A percentile compares a stretch with the other conserved stretches of the same genome.
These are phyloP conservation scores for Starmera stellimalicola DNA, from an alignment of 1,139 yeast genomes.

Conservation along the genomic window DNA sequence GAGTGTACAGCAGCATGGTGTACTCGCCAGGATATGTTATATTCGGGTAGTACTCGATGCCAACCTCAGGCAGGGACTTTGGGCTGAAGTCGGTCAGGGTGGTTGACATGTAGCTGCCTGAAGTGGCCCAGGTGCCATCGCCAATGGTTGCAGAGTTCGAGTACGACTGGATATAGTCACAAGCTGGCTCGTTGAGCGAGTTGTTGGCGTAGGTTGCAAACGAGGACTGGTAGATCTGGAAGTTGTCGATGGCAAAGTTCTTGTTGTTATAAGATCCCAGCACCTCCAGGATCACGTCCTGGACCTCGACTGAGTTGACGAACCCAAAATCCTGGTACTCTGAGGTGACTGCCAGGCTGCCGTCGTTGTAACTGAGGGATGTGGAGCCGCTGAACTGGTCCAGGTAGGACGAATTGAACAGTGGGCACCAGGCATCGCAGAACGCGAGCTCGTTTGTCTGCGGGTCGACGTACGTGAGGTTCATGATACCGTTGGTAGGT, in stretches of 20 bases:
- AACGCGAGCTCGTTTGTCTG: slow-evolving; percentile 38
- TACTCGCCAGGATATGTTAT: slow-evolving; percentile 70
- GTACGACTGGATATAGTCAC: slow-evolving; percentile 27
- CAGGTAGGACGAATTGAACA: slow-evolving; percentile 25
- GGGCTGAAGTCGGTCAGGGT: slow-evolving; percentile 17
- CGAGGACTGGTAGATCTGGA: slow-evolving; percentile 62
- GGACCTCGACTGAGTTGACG: slow-evolving; percentile 57
- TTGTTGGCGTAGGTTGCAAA: slow-evolving; percentile 68
- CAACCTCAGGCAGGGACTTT: slow-evolving; percentile 28
- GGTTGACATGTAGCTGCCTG: slow-evolving; percentile 29
- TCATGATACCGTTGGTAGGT: slow-evolving; percentile 88
- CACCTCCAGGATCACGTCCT: slow-evolving; percentile 55
- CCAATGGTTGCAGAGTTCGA: slow-evolving; percentile 26
- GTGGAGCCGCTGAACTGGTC: slow-evolving; percentile 19
- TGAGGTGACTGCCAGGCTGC: slow-evolving; percentile 30
- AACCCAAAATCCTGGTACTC: slow-evolving; percentile 75
- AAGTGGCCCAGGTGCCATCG: slow-evolving; percentile 20
- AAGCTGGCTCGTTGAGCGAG: slow-evolving; percentile 57
- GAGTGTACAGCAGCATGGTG: slow-evolving; percentile 65
- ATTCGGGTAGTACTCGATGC: slow-evolving; percentile 59
- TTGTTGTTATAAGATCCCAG: slow-evolving; percentile 60
- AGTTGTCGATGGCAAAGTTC: slow-evolving; percentile 62
- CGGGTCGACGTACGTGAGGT: slow-evolving; percentile 78
- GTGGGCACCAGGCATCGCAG: slow-evolving; percentile 90
- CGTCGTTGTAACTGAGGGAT: slow-evolving; percentile 13